Evolutionary conservation across 108 stramenopile species (phyloP).

Genomic region (Tribonema minus): DNA sequence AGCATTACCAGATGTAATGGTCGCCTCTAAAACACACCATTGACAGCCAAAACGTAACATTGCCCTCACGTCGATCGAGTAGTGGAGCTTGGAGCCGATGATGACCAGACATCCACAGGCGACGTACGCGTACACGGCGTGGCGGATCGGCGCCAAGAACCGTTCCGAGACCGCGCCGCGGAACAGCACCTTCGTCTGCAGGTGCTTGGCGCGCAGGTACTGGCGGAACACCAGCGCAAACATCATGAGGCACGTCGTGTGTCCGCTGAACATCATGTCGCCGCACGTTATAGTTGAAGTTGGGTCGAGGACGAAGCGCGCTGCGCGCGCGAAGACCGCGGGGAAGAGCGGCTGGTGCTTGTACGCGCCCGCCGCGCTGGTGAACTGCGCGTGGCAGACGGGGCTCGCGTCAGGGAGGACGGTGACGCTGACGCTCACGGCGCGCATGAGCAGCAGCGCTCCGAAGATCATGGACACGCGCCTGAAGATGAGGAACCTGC

Average conservation of each 20-base stretch:
- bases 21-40: neutral
- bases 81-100: slow-evolving; percentile 31
- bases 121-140: slow-evolving; percentile 16
- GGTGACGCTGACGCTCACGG: slow-evolving; percentile 16
- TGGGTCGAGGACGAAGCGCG: neutral
- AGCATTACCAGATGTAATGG: neutral
- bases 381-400: slow-evolving; percentile 4
- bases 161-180: slow-evolving; percentile 1
- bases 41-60: neutral
- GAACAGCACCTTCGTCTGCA: slow-evolving; percentile 21
- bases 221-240: slow-evolving; percentile 12
- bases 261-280: slow-evolving; percentile 21
- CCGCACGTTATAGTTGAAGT: neutral
- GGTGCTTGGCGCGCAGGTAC: slow-evolving; percentile 11
- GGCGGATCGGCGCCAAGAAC: neutral
- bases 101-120: slow-evolving; percentile 5
- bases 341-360: neutral
- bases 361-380: neutral
- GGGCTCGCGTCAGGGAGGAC: slow-evolving; percentile 18
- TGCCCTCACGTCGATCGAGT: slow-evolving; percentile 8
- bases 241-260: slow-evolving; percentile 21
- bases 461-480: slow-evolving; percentile 15
- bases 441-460: slow-evolving; percentile 17
- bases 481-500: no score
- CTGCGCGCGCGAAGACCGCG: neutral